Base-by-base conservation (phyloP, 2,329 filamentous ascomycete species). In the Pseudogymnoascus sp. region DNA sequence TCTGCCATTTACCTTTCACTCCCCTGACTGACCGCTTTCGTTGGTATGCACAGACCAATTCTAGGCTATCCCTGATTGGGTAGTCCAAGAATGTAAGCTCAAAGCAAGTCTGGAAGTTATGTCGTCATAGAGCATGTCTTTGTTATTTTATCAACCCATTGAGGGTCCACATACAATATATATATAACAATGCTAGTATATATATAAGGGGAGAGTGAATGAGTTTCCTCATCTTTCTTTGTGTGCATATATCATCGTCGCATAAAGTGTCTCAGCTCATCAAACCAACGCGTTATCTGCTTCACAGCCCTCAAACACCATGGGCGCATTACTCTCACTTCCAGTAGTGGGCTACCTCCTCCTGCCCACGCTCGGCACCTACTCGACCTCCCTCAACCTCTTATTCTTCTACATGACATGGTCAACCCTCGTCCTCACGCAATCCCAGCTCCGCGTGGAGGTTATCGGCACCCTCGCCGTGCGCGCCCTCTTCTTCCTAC, bases 341-440 rank as follows among this genome's bases (percentile, higher is more conserved):
- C 89, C 89, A 1, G 82, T 91, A 67, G 76, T 90, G 42, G 89
- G 88, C 28, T 89, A 87, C 66, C 79, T 89, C 69, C 78, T 87
- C 59, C 81, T 84, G 18, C 83, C 85, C 1, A 78, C 82, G 56
- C 73, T 86, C 64, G 82, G 84, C 5, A 88, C 89, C 5, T 92
- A 89, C 78, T 88, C 80, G 44, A 93, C 91, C 1, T 92, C 88
- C 1, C 79, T 96, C 67, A 96, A 95, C 74, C 78, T 96, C 23
- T 78, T 96, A 66, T 93, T 96, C 79, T 95, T 96, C 76, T 93
- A 92, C 74, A 84, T 96, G 78, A 93, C 90, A 69, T 96, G 92
- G 92, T 86, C 86, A 5, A 93, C 90, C 0, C 82, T 97, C 34
- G 85, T 96, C 40, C 79, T 93, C 2, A 89, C 89, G 5, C 89